These are phyloP conservation scores for Pulveroboletus sp. DNA, from an alignment of 768 basidiomycete genomes.

Conservation along the genomic window DNA sequence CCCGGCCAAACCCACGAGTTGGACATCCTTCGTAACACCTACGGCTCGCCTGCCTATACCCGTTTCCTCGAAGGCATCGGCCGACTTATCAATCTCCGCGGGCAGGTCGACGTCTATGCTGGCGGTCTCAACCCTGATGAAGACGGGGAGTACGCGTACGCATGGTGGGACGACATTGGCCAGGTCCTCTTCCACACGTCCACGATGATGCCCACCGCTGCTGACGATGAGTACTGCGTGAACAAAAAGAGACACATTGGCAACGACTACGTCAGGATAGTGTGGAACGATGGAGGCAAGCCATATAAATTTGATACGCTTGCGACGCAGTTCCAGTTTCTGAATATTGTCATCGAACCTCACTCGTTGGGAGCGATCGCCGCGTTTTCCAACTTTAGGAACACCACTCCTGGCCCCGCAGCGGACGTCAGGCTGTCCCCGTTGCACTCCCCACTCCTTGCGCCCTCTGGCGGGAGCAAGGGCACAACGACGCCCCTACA, in stretches of 20 bases:
- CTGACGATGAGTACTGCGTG: conserved; percentile 63
- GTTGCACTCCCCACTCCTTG: conserved; percentile 16
- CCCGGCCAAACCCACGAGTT: conserved; percentile 81
- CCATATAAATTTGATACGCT: conserved; percentile 91
- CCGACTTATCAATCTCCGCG: conserved; percentile 79
- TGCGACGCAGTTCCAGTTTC: conserved; percentile 89
- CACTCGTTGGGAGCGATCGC: conserved; percentile 82
- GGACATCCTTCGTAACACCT: conserved; percentile 84
- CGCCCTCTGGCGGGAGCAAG: conserved; percentile 9
- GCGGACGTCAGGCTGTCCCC: conserved; percentile 18
- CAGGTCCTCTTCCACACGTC: conserved; percentile 95
- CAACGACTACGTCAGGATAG: conserved; percentile 92
- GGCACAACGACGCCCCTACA: conserved; percentile 23
- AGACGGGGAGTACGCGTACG: conserved; percentile 96
- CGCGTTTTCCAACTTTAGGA: conserved; percentile 68
- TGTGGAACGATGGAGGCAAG: conserved; percentile 96
- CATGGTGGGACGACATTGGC: conserved; percentile 98
- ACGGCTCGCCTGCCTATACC: conserved; percentile 93
- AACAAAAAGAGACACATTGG: conserved; percentile 96
- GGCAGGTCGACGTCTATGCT: conserved; percentile 88
- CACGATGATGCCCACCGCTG: conserved; percentile 89
- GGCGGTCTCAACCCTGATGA: conserved; percentile 88
- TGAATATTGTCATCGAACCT: conserved; percentile 96
- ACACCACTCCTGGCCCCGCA: neutral
- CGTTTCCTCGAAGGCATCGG: conserved; percentile 91